Conservation (phyloP, 164 flowering plant species). For the Dillenia suffruticosa region DNA sequence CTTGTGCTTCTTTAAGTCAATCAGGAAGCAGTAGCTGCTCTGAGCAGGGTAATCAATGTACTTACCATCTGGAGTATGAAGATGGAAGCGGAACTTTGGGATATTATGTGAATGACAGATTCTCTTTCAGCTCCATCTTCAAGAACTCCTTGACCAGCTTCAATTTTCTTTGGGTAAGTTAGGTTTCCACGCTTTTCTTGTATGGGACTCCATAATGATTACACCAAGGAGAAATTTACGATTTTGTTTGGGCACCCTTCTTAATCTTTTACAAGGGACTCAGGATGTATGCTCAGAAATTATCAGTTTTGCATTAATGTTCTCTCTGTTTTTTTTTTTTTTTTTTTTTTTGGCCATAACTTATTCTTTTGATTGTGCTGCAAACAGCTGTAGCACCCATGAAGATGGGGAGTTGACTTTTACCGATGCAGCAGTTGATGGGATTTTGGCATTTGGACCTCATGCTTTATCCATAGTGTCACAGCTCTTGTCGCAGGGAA, state of each 20-base stretch:
- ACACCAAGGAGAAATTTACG: no score
- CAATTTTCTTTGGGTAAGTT: conserved; percentile 75
- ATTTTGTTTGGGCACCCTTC: background rate
- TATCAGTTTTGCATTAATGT: no score
- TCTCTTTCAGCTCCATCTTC: conserved; percentile 48
- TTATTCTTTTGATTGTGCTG: conserved; percentile 20
- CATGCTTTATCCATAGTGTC: conserved; percentile 71
- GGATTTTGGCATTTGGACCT: conserved; percentile 95
- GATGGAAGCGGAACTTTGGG: conserved; percentile 96
- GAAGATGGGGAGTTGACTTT: conserved; percentile 81
- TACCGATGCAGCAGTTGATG: conserved; percentile 89
- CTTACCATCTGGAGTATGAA: conserved; percentile 76
- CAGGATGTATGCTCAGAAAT: no score
- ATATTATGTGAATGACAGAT: conserved; percentile 65
- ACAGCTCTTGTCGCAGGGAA: conserved; percentile 74
- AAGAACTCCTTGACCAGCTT: conserved; percentile 51
- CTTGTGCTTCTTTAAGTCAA: conserved; percentile 50
- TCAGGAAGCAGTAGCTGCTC: conserved; percentile 61
- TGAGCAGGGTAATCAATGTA: conserved; percentile 41
- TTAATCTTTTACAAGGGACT: no score
- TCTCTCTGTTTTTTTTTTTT: no score
- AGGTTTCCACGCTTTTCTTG: background rate
- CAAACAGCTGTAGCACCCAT: conserved; percentile 73
- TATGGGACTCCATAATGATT: no score
- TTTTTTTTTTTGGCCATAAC: background rate